Evolutionary conservation across 1,139 yeast species (phyloP), one percentile per base, ranked within the genome.

Genomic region (Yamadazyma epiphylla): DNA sequence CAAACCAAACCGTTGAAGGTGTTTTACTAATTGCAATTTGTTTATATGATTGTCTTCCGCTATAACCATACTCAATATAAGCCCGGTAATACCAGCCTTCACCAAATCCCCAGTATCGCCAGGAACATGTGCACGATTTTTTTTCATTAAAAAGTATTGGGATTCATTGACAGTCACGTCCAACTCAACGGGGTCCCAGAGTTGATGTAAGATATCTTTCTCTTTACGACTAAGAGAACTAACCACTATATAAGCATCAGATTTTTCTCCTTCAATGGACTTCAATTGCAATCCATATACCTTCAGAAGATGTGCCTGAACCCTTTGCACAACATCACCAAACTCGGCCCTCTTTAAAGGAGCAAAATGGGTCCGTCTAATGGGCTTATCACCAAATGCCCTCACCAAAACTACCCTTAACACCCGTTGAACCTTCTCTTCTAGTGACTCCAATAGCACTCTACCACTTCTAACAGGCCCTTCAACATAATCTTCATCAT

Each of bases 31-130:
- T 15, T 51, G 55, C 3, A 30, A 19, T 36, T 63, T 70, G 8
- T 51, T 42, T 3, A 62, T 30, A 36, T 61, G 57, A 38, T 65
- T 64, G 19, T 60, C 67, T 17, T 57, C 45, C 10, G 65, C 39
- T 1, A 66, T 48, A 7, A 67, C 37, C n/a, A 60, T 26, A 8
- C 58, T 35, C 11, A 64, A 31, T 3, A 64, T 43, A 13, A 57
- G 35, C 13, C 55, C 36, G 29, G 55, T 36, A 2, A 64, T 25
- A 5, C 70, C 71, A 1, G 45, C 38, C 33, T 53, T 58, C 8
- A 60, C 50, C 23, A 64, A 41, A 15, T 63, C 67, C 7, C 28
- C 32, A 37, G 57, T 55, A 14, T 57, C 42, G 10, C 35, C 36
- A 1, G 55, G 54, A 8, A 45, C 19, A 10, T 31, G 22, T 13